Conservation (phyloP, 179 eudicot species). For the Beta corolliflora region DNA sequence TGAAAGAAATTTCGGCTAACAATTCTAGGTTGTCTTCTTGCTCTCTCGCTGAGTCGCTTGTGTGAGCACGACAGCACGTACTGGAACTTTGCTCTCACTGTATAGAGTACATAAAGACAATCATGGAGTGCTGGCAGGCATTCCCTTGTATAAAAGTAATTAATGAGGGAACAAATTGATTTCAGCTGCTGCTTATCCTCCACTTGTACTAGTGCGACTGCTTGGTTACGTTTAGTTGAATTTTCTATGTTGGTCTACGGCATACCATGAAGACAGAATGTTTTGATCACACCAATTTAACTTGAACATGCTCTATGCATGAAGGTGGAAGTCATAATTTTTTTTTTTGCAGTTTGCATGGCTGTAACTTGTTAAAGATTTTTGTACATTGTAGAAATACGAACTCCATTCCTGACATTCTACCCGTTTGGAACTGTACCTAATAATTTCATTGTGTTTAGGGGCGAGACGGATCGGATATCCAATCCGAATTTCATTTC, state of each 20-base stretch:
- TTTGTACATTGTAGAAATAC: neutral
- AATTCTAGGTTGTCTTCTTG: neutral
- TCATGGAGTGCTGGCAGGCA: constrained; percentile 3
- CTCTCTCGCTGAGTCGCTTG: neutral
- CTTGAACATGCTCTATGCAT: neutral
- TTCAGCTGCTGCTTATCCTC: neutral
- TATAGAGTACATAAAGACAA: neutral
- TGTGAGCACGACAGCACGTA: neutral
- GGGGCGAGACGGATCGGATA: too few species aligned
- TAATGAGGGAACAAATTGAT: neutral
- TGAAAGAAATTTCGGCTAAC: neutral
- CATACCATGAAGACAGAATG: neutral
- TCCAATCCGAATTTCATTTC: too few species aligned
- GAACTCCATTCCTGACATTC: constrained; percentile 1
- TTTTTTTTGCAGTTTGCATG: neutral
- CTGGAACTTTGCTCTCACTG: neutral
- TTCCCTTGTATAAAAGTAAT: neutral
- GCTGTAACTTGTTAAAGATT: neutral
- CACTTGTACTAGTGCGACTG: neutral
- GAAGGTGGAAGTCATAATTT: neutral
- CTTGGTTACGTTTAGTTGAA: neutral
- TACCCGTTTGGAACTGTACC: neutral
- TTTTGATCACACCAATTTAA: neutral
- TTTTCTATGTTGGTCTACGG: neutral
- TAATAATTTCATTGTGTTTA: neutral